Base-by-base conservation (phyloP, 2,329 filamentous ascomycete species). In the Westerdykella ornata region DNA sequence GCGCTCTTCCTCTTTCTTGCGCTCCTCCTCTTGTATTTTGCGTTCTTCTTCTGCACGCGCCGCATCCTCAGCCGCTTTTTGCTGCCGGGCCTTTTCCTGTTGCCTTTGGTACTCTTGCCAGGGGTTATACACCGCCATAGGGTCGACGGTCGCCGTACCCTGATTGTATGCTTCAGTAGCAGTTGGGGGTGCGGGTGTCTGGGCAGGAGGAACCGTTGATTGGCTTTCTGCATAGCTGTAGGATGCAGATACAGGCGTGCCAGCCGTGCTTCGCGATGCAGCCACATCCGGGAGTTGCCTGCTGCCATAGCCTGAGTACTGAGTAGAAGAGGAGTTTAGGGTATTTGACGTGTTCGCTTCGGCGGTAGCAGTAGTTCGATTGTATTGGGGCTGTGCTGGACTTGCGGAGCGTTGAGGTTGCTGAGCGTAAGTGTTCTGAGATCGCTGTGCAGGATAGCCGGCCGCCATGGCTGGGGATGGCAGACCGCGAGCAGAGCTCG, bases 111-210 rank as follows among this genome's bases (percentile, higher is more conserved):
- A 68, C 44, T 73, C 69, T 3, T 70, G 70, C 58, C 70, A 75
- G 2, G 72, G 72, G 43, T 77, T 72, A 45, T 77, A 77, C 2
- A 77, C 71, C 35, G 73, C 70, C 35, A 65, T 73, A 2, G 75
- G 74, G 53, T 77, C 71, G 15, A 77, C 72, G 1, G 73, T 76
- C 3, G 57, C 66, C 4, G 68, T 65, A 34, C 47, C 45, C 15
- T 62, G 48, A 40, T 45, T 46, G 44, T 54, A 59, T 13, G 54
- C 39, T 3, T 56, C 53, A 19, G 32, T 41, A 7, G 47, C 35
- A 5, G 48, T 35, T 33, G 30, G 6, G 12, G 22, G 22, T 9
- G 22, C 12, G 3, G 20, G 5, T 17, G 52, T 44, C 14, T 52
- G 54, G 7, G 37, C 45, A 20, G 51, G 39, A 14, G 55, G 37